These are phyloP conservation scores for Collybia sp. DNA, from an alignment of 768 basidiomycete species.

Conservation along the genomic window DNA sequence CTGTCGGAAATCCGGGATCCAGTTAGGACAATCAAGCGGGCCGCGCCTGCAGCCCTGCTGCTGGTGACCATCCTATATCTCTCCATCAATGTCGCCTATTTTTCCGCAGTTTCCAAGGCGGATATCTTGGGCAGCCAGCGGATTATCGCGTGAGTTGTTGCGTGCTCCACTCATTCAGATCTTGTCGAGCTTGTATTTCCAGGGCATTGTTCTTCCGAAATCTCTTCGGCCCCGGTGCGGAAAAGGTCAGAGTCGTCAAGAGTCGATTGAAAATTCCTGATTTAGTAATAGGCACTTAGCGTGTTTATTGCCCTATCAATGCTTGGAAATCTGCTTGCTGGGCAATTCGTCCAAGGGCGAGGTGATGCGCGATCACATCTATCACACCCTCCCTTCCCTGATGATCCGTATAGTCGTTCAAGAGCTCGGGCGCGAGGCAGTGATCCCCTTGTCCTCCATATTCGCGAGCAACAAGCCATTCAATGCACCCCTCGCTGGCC, in stretches of 20 bases:
- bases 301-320: constrained; percentile 60
- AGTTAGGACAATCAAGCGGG: constrained; percentile 64
- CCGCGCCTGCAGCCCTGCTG: constrained; percentile 62
- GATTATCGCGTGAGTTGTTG: constrained; percentile 57
- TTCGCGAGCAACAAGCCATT: constrained; percentile 74
- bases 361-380: constrained; percentile 29
- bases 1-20: constrained; percentile 72
- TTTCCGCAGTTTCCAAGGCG: no score
- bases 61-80: constrained; percentile 58
- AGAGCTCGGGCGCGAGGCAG: constrained; percentile 68
- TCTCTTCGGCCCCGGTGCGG: constrained; percentile 58
- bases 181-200: background rate
- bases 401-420: constrained; percentile 48
- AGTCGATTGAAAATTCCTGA: background rate
- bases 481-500: constrained; percentile 57
- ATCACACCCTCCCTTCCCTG: background rate
- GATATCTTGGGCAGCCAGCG: no score
- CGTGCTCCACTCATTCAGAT: background rate
- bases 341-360: constrained; percentile 64
- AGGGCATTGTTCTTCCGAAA: constrained; percentile 75
- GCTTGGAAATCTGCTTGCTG: constrained; percentile 58
- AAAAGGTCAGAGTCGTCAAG: constrained; percentile 36
- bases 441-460: constrained; percentile 60
- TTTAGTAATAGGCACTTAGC: constrained; percentile 43
- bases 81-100: no score